Base-by-base conservation (phyloP, 768 basidiomycete species). In the Auriscalpium microsporum region DNA sequence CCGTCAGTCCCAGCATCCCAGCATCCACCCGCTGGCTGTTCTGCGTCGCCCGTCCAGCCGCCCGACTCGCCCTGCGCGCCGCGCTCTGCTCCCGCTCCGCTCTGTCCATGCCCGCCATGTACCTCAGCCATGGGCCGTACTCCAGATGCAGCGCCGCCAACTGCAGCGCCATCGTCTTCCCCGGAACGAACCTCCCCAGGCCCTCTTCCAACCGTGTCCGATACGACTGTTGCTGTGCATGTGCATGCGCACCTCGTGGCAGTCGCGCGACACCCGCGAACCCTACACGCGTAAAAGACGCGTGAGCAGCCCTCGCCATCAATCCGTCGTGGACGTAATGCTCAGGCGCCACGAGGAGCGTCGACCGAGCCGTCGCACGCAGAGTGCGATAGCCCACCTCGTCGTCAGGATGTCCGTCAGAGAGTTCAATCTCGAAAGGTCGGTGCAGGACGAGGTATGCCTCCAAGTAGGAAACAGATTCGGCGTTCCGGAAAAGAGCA, bases 61-160 rank as follows among this genome's bases (percentile, higher is more conserved):
- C 28, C 48, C 6, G 50, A 36, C 16, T 62, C 54, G 33, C 45
- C 53, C 48, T 56, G 52, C 45, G 40, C 52, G 21, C 45, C 50
- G 50, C 58, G 62, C 54, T 40, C 49, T 55, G 56, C 53, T 45
- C 68, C 57, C 75, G 82, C 62, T 73, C 61, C 61, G 55, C 68
- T 57, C 92, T 90, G 59, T 95, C 92, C 38, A 71, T 76, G 28
- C 56, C 68, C 42, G 87, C 81, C 67, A 94, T 86, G 56, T 71
- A 64, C 56, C 84, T 74, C 49, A 91, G 71, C 69, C 77, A 79
- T 35, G 91, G 86, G 61, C 80, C 70, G 69, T 90, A 87, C 48
- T 94, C 88, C 64, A 84, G 66, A 62, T 79, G 76, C 56, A 86
- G 68, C 40, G 71, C 69, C 17, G 64, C 63, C 48, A 77, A 72